phyloP scores from a whole-genome alignment of 768 basidiomycete species.

The Boletus speciosus region DNA sequence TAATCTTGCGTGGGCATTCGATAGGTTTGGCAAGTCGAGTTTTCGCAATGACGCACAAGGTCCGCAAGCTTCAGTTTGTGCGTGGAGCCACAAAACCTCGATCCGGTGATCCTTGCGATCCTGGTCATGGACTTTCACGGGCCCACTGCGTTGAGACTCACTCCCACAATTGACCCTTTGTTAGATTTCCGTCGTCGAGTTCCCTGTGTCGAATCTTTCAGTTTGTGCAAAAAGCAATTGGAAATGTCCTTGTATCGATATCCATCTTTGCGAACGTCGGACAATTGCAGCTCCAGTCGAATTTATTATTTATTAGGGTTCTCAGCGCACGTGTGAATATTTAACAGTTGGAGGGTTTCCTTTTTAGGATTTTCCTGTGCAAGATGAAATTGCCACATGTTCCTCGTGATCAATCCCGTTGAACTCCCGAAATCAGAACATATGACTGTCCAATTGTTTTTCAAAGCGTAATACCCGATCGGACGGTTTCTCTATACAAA shows the following conservation, averaged over 20 bases:
- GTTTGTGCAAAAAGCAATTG: neutral
- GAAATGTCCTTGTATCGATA: neutral
- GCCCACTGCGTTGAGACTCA: no score
- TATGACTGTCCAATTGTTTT: slow-evolving; percentile 1
- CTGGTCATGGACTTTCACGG: neutral
- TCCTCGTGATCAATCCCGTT: slow-evolving; percentile 9
- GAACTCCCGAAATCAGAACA: slow-evolving; percentile 4
- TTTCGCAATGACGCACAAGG: neutral
- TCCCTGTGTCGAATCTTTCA: slow-evolving; percentile 1
- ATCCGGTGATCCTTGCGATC: neutral
- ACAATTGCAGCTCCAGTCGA: neutral
- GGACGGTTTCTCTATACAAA: slow-evolving; percentile 8
- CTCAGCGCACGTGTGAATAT: neutral
- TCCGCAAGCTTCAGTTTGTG: neutral
- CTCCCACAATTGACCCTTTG: no score
- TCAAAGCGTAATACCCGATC: slow-evolving; percentile 9
- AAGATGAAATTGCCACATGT: neutral
- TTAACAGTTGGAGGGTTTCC: neutral
- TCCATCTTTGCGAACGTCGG: neutral
- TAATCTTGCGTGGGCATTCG: neutral
- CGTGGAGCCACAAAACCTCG: neutral
- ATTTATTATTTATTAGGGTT: neutral
- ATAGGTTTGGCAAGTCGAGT: neutral
- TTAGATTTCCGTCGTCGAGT: neutral
- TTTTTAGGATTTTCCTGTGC: slow-evolving; percentile 5